Base-by-base conservation (phyloP, 805 yeast species). In the Ogataea salicorniae region DNA sequence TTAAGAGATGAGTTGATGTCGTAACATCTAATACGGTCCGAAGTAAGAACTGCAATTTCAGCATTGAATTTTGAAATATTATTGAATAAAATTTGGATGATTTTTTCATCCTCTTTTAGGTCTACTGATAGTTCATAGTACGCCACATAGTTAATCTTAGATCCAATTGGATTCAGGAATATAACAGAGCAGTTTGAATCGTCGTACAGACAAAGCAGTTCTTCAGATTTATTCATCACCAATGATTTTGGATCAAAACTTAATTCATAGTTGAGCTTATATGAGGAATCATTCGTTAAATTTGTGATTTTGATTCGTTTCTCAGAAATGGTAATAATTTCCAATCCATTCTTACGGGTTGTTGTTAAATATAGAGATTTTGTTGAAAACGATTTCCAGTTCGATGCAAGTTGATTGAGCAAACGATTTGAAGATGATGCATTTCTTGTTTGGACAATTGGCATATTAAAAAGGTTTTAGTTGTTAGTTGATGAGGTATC, bases 61-160 rank as follows among this genome's bases (percentile, higher is more conserved):
- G 80, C 61, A 42, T 73, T 76, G 41, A 63, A 61, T 39, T 69
- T 64, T 0, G 79, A 74, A 3, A 68, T 51, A 13, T 69, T 71
- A 49, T 76, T 73, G 76, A 81, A 79, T 2, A 66, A 18, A 5
- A 75, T 63, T 34, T 71, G 70, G 13, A 68, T 48, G 4, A 77
- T 59, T 14, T 52, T 55, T 35, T 60, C 68, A 2, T 62, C 43
- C 11, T 46, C 36, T 6, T 40, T 34, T 18, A 61, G 42, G 7
- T 44, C 16, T 2, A 55, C 33, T 2, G 44, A 26, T 16, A 63
- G 2, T 6, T 34, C 37, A 36, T 47, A 57, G 0, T 18, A 34
- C 0, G 56, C 41, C 0, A 60, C 34, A 39, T 48, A 52, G 13
- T 20, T 37, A 9, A 56, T 43, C 9, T 40, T 42, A 2, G 65